Percentiles rank a stretch among this genome's conserved stretches.
These are phyloP conservation scores for Davidsoniella eucalypti DNA, from an alignment of 2,329 filamentous ascomycete species.

Conservation along the genomic window DNA sequence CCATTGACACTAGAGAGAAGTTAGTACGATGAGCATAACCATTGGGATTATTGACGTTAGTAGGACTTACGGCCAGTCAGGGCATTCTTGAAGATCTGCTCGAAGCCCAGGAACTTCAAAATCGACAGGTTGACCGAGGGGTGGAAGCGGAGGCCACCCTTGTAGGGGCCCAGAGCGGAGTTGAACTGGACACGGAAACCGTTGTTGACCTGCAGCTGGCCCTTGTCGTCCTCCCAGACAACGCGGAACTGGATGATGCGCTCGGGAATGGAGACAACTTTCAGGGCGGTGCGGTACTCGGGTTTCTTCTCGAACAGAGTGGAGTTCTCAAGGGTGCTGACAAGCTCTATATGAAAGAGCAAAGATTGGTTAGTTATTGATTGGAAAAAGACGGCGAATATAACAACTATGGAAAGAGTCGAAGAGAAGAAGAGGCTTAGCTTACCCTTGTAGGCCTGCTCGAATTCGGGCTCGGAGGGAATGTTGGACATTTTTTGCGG, in stretches of 20 bases:
- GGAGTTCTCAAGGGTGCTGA: slow-evolving; percentile 84
- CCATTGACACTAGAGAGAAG: slow-evolving; percentile 44
- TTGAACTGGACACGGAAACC: slow-evolving; percentile 98
- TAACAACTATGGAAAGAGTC: not conserved
- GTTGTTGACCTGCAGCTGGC: slow-evolving; percentile 77
- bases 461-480: slow-evolving; percentile 83
- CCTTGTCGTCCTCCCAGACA: slow-evolving; percentile 89
- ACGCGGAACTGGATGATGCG: slow-evolving; percentile 95
- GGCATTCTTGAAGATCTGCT: slow-evolving; percentile 99
- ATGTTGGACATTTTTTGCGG: slow-evolving; percentile 57
- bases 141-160: slow-evolving; percentile 91
- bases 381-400: not conserved
- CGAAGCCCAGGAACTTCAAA: slow-evolving; percentile 95
- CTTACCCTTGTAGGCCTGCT: slow-evolving; percentile 93
- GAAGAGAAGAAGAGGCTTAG: slow-evolving; percentile 25
- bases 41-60: not conserved
- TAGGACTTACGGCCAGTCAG: slow-evolving; percentile 65
- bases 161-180: slow-evolving; percentile 92
- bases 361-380: not conserved
- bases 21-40: not conserved
- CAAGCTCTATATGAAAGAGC: slow-evolving; percentile 50
- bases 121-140: slow-evolving; percentile 67
- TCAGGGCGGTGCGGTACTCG: slow-evolving; percentile 81
- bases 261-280: slow-evolving; percentile 80
- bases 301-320: slow-evolving; percentile 86